These are phyloP conservation scores for Aspergillus tubingensis DNA, from an alignment of 2,329 filamentous ascomycete genomes.

Conservation along the genomic window DNA sequence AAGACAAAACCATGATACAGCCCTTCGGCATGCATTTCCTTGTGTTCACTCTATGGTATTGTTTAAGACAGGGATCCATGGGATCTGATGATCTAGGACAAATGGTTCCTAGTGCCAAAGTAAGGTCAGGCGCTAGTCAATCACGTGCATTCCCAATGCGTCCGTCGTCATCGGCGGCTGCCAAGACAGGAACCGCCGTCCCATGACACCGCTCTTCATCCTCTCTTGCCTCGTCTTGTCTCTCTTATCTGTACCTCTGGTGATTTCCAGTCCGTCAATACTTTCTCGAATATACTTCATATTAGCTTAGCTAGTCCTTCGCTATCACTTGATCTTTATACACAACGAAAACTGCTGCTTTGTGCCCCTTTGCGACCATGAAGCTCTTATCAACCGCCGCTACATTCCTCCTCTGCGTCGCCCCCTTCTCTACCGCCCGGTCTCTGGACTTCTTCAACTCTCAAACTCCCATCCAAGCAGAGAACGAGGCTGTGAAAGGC, in stretches of 20 bases:
- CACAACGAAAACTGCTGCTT: not conserved
- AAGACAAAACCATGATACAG: not conserved
- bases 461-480: constrained; percentile 53
- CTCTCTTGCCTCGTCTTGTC: constrained; percentile 4
- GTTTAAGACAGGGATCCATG: not conserved
- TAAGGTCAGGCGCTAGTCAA: not conserved
- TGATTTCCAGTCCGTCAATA: not conserved
- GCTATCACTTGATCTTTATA: not conserved
- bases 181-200: constrained; percentile 11
- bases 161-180: constrained; percentile 3
- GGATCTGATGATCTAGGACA: not conserved
- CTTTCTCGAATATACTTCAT: not conserved
- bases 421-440: constrained; percentile 47
- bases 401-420: constrained; percentile 47
- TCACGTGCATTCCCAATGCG: constrained; percentile 9
- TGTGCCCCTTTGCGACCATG: constrained; percentile 32
- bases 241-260: not conserved
- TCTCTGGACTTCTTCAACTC: constrained; percentile 52
- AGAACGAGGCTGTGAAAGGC: constrained; percentile 70
- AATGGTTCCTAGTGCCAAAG: not conserved
- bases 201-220: constrained; percentile 19
- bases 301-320: not conserved
- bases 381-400: constrained; percentile 41
- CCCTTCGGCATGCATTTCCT: not conserved
- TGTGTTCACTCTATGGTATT: not conserved